Percentiles rank a stretch among this genome's conserved stretches.
Conservation (phyloP, 2,329 filamentous ascomycete genomes). For the Cryphonectria naterciae region DNA sequence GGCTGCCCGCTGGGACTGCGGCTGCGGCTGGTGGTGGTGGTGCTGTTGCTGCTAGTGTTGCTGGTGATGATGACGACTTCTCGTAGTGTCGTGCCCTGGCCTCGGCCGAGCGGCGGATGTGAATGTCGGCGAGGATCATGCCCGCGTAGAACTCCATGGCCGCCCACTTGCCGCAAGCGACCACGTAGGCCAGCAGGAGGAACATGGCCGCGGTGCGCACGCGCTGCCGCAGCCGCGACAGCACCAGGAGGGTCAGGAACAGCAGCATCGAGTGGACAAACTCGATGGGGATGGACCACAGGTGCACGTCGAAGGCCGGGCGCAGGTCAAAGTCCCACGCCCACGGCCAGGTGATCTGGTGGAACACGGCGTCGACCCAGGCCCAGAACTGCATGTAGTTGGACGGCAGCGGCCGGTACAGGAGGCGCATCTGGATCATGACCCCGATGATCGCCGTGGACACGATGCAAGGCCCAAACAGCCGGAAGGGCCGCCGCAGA, state of each 20-base stretch:
- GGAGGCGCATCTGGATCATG: slow-evolving; percentile 38
- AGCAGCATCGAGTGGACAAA: slow-evolving; percentile 50
- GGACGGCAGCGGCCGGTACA: slow-evolving; percentile 35
- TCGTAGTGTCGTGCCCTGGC: slow-evolving; percentile 32
- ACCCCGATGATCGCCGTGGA: slow-evolving; percentile 46
- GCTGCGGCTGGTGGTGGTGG: slow-evolving; percentile 6
- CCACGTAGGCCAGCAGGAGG: slow-evolving; percentile 43
- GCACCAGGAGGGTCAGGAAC: slow-evolving; percentile 45
- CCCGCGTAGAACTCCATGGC: slow-evolving; percentile 52
- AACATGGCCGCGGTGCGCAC: slow-evolving; percentile 39
- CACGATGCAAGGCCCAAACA: slow-evolving; percentile 50
- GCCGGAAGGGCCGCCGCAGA: slow-evolving; percentile 51
- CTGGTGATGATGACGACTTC: not conserved
- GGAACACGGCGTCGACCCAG: slow-evolving; percentile 39
- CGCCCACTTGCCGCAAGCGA: slow-evolving; percentile 46
- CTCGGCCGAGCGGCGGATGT: slow-evolving; percentile 40
- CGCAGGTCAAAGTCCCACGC: slow-evolving; percentile 41
- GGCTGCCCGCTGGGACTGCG: slow-evolving; percentile 1
- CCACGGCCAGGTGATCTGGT: slow-evolving; percentile 42
- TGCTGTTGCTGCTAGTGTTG: slow-evolving; percentile 1
- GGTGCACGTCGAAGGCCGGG: slow-evolving; percentile 47
- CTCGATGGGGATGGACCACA: slow-evolving; percentile 55
- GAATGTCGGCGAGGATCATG: slow-evolving; percentile 50
- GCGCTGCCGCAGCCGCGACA: slow-evolving; percentile 40
- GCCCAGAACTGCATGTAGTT: slow-evolving; percentile 36